Evolutionary conservation across 1,284 basidiomycete species (phyloP).

Genomic region (Melanopsichium pennsylvanicum): DNA sequence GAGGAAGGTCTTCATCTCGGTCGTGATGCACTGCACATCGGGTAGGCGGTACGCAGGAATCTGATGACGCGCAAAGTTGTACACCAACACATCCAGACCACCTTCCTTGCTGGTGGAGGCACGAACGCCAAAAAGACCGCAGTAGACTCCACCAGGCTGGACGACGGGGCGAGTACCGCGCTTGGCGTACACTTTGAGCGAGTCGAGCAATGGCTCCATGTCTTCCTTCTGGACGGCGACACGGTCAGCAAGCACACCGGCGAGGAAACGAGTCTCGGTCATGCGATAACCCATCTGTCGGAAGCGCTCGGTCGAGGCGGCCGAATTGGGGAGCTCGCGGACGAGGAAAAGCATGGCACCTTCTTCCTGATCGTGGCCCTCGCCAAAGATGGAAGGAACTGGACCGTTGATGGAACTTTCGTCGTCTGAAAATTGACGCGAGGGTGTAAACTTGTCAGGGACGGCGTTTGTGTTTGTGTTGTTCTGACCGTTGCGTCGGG

Average conservation of each 20-base stretch:
- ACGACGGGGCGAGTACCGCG: conserved; percentile 69
- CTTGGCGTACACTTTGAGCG: conserved; percentile 70
- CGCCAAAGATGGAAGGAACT: conserved; percentile 54
- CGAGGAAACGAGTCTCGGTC: conserved; percentile 69
- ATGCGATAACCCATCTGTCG: conserved; percentile 69
- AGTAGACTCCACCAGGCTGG: conserved; percentile 69
- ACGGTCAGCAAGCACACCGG: conserved; percentile 68
- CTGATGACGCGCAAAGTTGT: conserved; percentile 70
- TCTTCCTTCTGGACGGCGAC: conserved; percentile 68
- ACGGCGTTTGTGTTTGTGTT: conserved; percentile 6
- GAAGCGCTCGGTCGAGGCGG: conserved; percentile 68
- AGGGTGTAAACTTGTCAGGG: conserved; percentile 37
- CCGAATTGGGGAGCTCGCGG: conserved; percentile 66
- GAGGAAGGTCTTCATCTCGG: conserved; percentile 67
- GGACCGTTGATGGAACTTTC: conserved; percentile 55
- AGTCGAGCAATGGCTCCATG: conserved; percentile 68
- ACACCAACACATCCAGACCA: conserved; percentile 68
- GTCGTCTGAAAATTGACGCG: conserved; percentile 50
- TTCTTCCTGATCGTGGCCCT: conserved; percentile 65
- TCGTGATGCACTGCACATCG: conserved; percentile 67
- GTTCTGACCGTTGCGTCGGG: conserved; percentile 31
- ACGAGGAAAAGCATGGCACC: conserved; percentile 70
- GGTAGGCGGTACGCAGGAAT: conserved; percentile 70
- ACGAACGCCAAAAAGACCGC: conserved; percentile 69
- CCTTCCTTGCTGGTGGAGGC: conserved; percentile 65